Base-by-base conservation (phyloP, 2,329 filamentous ascomycete species). In the Aspergillus sp. region DNA sequence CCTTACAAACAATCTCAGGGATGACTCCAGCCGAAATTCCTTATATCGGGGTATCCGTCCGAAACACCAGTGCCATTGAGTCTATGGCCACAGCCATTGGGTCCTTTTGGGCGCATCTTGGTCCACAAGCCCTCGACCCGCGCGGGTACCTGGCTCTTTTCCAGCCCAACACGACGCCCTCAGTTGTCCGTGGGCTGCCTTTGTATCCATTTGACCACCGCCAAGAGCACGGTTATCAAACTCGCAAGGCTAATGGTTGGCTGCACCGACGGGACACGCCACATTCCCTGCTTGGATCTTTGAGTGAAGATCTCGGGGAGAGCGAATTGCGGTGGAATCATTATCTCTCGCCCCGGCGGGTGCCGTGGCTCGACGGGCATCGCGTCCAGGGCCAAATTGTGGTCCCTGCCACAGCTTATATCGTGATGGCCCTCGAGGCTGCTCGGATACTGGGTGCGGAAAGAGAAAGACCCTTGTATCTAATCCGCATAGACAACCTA, bases 401-500 rank as follows among this genome's bases (percentile, higher is more conserved):
- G 0, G 67, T 63, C 32, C 66, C 66, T 9, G 64, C 58, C 29
- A 57, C 64, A 10, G 66, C 57, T 5, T 59, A 55, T 23, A 36
- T 58, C n/a, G 32, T 23, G 9, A 57, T 59, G 45, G 57, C 52
- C 10, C 25, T 56, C 7, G 56, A 58, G 46, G 55, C 55, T 6
- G 47, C 49, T 20, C 32, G 16, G 7, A 17, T 31, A 19, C 34
- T 52, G 14, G 36, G 45, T 14, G 43, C 9, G 7, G 14, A 5
- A 11, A n/a, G 20, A 5, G 4, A 20, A 32, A 21, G n/a, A 6
- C 10, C 5, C 14, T 10, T 17, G 16, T 4, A 46, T 16, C 32
- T 53, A 11, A 6, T 53, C 11, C 40, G 49, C 13, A 19, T 50
- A 5, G 41, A 49, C 11, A 17, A 53, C n/a, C 17, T 53, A 23